Conservation (phyloP, 345 rosid species). For the Ceriops tagal region DNA sequence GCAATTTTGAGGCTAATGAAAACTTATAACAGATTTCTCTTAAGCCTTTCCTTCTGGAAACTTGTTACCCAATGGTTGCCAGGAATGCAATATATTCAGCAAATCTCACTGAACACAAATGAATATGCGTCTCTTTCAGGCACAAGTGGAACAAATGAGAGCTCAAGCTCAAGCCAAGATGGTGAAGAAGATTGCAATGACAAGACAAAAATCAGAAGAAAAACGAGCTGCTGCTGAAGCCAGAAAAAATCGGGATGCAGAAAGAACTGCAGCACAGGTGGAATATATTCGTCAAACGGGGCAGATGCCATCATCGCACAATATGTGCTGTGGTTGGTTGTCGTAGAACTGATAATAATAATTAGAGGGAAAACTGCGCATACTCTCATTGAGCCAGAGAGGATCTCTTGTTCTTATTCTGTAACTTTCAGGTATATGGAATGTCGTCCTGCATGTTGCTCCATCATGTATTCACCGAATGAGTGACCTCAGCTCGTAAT, state of each 20-base stretch:
- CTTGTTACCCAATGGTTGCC: background rate
- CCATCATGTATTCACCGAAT: constrained; percentile 8
- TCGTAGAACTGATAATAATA: constrained; percentile 6
- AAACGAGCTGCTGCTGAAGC: constrained; percentile 52
- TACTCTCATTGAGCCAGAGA: constrained; percentile 11
- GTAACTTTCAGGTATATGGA: background rate
- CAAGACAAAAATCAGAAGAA: constrained; percentile 60
- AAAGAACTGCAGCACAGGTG: constrained; percentile 47
- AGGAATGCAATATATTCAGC: background rate
- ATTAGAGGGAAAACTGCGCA: background rate
- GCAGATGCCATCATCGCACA: constrained; percentile 40
- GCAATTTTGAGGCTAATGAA: background rate
- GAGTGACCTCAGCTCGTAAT: constrained; percentile 8
- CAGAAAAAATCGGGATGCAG: constrained; percentile 47
- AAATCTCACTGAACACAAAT: background rate
- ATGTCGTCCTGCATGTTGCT: constrained; percentile 8
- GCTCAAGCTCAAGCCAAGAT: constrained; percentile 56
- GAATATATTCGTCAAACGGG: constrained; percentile 63
- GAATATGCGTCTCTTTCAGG: constrained; percentile 30
- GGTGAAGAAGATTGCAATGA: constrained; percentile 57
- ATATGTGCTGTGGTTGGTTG: constrained; percentile 59
- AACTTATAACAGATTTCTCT: background rate
- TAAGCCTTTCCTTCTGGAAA: background rate
- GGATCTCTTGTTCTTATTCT: background rate
- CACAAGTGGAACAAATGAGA: constrained; percentile 56